Conservation (phyloP, 345 rosid genomes). For the Linum lewisii region DNA sequence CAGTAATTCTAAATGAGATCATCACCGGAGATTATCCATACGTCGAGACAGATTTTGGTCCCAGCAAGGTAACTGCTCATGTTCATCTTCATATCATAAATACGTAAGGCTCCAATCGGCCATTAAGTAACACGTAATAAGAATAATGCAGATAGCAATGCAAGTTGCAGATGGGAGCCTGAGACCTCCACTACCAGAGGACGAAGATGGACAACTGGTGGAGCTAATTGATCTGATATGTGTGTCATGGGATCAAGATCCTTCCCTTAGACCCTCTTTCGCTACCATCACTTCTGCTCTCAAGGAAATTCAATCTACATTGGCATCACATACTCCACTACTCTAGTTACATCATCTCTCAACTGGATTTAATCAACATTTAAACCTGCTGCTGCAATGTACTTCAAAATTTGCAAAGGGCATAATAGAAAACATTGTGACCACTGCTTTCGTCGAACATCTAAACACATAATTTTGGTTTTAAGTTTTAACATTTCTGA, state of each 20-base stretch:
- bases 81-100: not conserved
- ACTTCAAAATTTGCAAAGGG: too few relatives aligned
- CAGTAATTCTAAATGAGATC: slow-evolving; percentile 41
- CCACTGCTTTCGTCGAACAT: too few relatives aligned
- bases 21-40: slow-evolving; percentile 40
- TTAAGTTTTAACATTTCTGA: too few relatives aligned
- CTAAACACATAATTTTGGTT: too few relatives aligned
- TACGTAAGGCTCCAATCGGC: too few relatives aligned
- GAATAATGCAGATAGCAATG: slow-evolving; percentile 33
- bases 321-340: not conserved
- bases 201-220: slow-evolving; percentile 16
- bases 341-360: too few relatives aligned
- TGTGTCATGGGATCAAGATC: slow-evolving; percentile 39
- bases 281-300: slow-evolving; percentile 26
- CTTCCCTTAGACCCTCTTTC: slow-evolving; percentile 37
- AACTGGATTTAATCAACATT: too few relatives aligned
- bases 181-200: slow-evolving; percentile 39
- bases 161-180: slow-evolving; percentile 42
- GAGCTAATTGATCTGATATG: slow-evolving; percentile 31
- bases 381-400: too few relatives aligned
- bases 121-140: not conserved
- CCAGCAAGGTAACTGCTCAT: slow-evolving; percentile 25
- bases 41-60: slow-evolving; percentile 30
- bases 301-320: slow-evolving; percentile 11
- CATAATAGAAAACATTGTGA: too few relatives aligned